Evolutionary conservation across 2,329 filamentous ascomycete species (phyloP).

Genomic region (Bertia moriformis): DNA sequence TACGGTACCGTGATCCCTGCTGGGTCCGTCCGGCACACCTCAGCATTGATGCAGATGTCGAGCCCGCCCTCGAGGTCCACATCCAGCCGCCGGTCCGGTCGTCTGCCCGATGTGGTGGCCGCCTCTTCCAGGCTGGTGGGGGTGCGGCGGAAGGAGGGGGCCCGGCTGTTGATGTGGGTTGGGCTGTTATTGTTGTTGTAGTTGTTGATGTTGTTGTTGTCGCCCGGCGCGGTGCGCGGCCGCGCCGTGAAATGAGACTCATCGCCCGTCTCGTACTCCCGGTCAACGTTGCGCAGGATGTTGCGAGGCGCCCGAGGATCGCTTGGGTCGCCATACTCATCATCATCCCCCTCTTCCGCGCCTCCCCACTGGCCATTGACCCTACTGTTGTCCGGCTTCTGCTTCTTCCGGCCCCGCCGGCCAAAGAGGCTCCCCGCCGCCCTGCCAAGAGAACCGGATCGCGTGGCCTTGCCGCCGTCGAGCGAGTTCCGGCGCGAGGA

Average conservation of each 20-base stretch:
- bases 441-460: slow-evolving; percentile 15
- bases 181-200: slow-evolving; percentile 3
- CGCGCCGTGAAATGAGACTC: slow-evolving; percentile 39
- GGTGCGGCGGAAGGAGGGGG: slow-evolving; percentile 44
- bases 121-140: slow-evolving; percentile 55
- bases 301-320: slow-evolving; percentile 6
- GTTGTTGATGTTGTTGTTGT: not conserved
- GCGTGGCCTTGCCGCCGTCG: slow-evolving; percentile 19
- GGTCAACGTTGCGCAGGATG: slow-evolving; percentile 4
- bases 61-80: slow-evolving; percentile 72
- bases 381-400: slow-evolving; percentile 34
- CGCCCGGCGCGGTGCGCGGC: slow-evolving; percentile 11
- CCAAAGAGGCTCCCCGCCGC: slow-evolving; percentile 26
- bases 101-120: slow-evolving; percentile 34
- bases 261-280: slow-evolving; percentile 37
- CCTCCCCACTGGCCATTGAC: slow-evolving; percentile 43
- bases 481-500: not conserved
- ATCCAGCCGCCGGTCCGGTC: slow-evolving; percentile 47
- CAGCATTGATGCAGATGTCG: slow-evolving; percentile 77
- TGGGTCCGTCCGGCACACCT: slow-evolving; percentile 74
- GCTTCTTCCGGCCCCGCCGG: slow-evolving; percentile 20
- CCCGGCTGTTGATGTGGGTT: slow-evolving; percentile 5
- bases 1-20: slow-evolving; percentile 80
- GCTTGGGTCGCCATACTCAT: slow-evolving; percentile 14
- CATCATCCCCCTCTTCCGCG: slow-evolving; percentile 26